phyloP scores from a whole-genome alignment of 176 grass and related monocot genomes.

The Typha latifolia region DNA sequence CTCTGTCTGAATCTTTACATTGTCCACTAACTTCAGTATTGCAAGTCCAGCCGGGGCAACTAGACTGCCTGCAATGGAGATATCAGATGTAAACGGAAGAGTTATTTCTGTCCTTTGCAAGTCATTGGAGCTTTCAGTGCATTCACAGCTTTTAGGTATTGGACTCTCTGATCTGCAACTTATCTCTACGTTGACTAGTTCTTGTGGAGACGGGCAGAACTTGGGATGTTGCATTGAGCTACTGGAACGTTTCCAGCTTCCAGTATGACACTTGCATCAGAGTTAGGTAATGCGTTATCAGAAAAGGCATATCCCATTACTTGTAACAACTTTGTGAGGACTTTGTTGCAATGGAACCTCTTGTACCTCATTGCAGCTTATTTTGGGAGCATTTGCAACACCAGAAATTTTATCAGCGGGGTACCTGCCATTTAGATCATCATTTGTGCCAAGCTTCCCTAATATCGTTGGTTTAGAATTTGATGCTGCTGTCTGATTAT shows the following conservation, averaged over 20 bases:
- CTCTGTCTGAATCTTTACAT: constrained; percentile 17
- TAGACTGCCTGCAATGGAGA: constrained; percentile 8
- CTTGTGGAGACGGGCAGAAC: constrained; percentile 13
- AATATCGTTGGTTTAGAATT: constrained; percentile 22
- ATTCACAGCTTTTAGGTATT: constrained; percentile 21
- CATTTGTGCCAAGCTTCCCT: constrained; percentile 21
- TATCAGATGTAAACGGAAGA: constrained; percentile 13
- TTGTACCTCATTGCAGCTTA: constrained; percentile 32
- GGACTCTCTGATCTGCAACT: constrained; percentile 22
- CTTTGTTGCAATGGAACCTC: constrained; percentile 16
- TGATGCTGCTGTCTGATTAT: constrained; percentile 34
- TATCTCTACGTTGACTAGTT: constrained; percentile 16
- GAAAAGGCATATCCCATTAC: constrained; percentile 12
- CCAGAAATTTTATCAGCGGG: constrained; percentile 12
- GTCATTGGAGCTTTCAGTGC: constrained; percentile 17
- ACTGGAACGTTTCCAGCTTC: constrained; percentile 14
- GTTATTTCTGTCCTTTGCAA: constrained; percentile 22
- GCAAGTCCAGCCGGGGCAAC: constrained; percentile 8
- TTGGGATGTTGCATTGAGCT: constrained; percentile 16
- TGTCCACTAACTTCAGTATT: constrained; percentile 20
- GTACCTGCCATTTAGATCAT: constrained; percentile 7
- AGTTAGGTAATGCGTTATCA: constrained; percentile 30
- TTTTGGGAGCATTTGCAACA: constrained; percentile 8
- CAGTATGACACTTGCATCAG: constrained; percentile 21
- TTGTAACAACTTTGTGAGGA: constrained; percentile 26